Evolutionary conservation across 2,329 filamentous ascomycete species (phyloP).

Genomic region (Endoconidiophora polonica): DNA sequence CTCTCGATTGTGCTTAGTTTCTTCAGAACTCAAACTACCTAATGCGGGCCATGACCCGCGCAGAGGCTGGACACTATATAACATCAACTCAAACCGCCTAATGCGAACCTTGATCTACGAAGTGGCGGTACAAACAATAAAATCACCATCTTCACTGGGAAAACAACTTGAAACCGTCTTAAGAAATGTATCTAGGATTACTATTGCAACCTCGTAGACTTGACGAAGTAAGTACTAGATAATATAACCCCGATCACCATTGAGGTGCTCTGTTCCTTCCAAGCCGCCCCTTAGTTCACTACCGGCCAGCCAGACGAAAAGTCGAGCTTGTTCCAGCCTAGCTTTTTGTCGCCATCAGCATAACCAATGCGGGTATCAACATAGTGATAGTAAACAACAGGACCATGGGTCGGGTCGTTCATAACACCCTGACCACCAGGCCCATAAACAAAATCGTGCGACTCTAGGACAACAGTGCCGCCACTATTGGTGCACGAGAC

Average conservation of each 20-base stretch:
- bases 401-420: conserved; percentile 17
- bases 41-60: no score
- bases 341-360: conserved; percentile 27
- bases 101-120: no score
- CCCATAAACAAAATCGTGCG: conserved; percentile 43
- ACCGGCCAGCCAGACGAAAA: conserved; percentile 34
- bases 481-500: conserved; percentile 39
- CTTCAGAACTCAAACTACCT: no score
- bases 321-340: conserved; percentile 33
- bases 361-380: conserved; percentile 19
- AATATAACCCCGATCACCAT: background rate
- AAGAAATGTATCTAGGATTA: no score
- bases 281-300: conserved; percentile 10
- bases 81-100: no score
- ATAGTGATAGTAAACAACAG: conserved; percentile 31
- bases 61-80: no score
- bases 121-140: no score
- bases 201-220: no score
- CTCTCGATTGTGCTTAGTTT: no score
- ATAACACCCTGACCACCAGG: conserved; percentile 42
- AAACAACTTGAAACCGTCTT: no score
- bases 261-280: background rate
- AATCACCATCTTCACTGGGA: no score
- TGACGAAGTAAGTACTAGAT: background rate
- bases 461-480: conserved; percentile 43